Evolutionary conservation across 139 green algal genomes (phyloP).

Genomic region (Yamagishiella unicocca): DNA sequence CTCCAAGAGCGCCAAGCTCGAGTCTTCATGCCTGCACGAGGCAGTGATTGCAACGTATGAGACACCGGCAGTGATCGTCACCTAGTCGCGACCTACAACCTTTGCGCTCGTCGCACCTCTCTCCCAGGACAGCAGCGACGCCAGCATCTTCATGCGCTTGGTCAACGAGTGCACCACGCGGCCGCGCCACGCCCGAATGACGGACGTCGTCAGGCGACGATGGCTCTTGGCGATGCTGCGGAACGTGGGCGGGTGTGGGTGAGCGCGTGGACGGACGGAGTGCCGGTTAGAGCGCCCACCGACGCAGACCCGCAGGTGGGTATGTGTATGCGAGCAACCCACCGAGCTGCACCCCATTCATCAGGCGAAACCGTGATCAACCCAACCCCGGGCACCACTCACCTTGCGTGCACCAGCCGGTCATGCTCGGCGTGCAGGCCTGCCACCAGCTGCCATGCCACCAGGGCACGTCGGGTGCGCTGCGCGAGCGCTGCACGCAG

Average conservation of each 20-base stretch:
- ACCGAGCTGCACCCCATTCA: too few relatives aligned
- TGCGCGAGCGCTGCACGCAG: not conserved
- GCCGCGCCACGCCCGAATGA: conserved; percentile 14
- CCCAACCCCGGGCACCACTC: not conserved
- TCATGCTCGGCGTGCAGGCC: conserved; percentile 29
- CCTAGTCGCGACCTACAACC: too few relatives aligned
- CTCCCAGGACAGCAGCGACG: conserved; percentile 44
- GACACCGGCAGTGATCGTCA: not conserved
- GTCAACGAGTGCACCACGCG: not conserved
- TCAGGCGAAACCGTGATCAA: too few relatives aligned
- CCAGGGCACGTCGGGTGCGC: conserved; percentile 8
- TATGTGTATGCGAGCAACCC: too few relatives aligned
- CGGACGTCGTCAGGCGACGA: not conserved
- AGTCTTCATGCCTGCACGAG: conserved; percentile 4
- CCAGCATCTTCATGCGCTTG: conserved; percentile 49
- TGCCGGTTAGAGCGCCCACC: too few relatives aligned
- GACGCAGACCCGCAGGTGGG: too few relatives aligned
- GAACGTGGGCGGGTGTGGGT: too few relatives aligned
- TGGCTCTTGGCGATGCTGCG: not conserved
- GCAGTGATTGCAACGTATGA: not conserved
- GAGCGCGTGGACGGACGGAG: too few relatives aligned
- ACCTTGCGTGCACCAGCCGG: conserved; percentile 27
- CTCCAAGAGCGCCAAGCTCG: conserved; percentile 27
- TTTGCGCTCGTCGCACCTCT: not conserved
- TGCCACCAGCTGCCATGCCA: conserved; percentile 31